phyloP scores from a whole-genome alignment of 169 alveolate species.

The Cyclospora cayetanensis region DNA sequence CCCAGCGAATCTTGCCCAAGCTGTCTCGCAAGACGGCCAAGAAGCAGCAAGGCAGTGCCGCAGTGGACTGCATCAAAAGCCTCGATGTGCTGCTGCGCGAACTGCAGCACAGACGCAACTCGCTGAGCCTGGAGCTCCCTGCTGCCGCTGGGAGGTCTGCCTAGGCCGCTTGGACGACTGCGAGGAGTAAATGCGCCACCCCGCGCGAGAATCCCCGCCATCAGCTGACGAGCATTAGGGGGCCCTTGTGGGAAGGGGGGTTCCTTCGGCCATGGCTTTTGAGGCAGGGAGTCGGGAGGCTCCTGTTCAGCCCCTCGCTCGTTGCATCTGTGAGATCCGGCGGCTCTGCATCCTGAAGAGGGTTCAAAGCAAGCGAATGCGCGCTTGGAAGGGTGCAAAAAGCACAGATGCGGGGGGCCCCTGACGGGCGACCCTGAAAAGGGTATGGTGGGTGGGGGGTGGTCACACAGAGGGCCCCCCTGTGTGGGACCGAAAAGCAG shows the following conservation, averaged over 20 bases:
- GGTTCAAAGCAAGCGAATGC: too few relatives aligned
- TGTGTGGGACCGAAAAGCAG: too few relatives aligned
- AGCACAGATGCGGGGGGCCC: not conserved
- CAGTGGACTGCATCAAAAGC: not conserved
- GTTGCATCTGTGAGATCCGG: not conserved
- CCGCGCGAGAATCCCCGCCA: slow-evolving; percentile 27
- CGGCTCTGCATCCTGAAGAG: not conserved
- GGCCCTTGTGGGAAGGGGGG: slow-evolving; percentile 1
- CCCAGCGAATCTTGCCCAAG: not conserved
- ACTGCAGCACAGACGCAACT: slow-evolving; percentile 25
- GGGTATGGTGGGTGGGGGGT: not conserved
- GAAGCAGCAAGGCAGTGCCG: not conserved
- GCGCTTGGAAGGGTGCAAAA: not conserved
- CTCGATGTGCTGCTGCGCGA: not conserved
- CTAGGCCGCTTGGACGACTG: not conserved
- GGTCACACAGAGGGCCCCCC: not conserved
- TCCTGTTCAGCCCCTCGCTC: not conserved
- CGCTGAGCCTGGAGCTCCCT: not conserved
- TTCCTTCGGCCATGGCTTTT: not conserved
- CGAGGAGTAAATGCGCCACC: not conserved
- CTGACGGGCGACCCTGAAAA: not conserved
- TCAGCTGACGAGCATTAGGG: slow-evolving; percentile 37
- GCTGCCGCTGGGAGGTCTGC: slow-evolving; percentile 33
- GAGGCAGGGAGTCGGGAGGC: not conserved
- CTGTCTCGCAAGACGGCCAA: not conserved